Base-by-base conservation (phyloP, 169 alveolate genomes). In the Plasmodium adleri region DNA sequence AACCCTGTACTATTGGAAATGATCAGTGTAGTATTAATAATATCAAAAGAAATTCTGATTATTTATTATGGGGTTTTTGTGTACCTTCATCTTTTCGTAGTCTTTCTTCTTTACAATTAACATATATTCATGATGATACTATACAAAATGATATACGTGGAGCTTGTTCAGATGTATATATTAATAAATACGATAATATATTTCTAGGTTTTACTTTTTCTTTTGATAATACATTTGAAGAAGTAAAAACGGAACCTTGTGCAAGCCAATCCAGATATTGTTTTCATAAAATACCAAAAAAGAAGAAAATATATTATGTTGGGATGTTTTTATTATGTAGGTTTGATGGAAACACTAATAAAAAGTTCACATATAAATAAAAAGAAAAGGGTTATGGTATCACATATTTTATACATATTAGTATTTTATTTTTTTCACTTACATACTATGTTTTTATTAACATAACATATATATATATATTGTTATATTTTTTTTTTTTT, bases 61-160 rank as follows among this genome's bases (percentile, higher is more conserved):
- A 78, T 58, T 58, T 78, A 63, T 43, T 78, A 24, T 78, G 89
- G 89, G 89, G 89, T 17, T 78, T 78, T 39, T 78, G 89, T 58
- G 70, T 70, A 9, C 89, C 89, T 8, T 43, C 9, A 24, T 78
- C 76, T 3, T 78, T 64, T 78, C 89, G 39, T 20, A 64, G 78
- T n/a, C 64, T 52, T 13, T 49, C 10, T 9, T 78, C 78, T 9
- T 64, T 78, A 52, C 89, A 78, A 52, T 47, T 78, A 22, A 78
- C 76, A 52, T 78, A 78, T 24, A 78, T 78, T 67, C 26, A 47
- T 8, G 50, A 78, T 32, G 24, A 52, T 2, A 26, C 64, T 43
- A 59, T 66, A 54, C 47, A 50, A 52, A 17, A 28, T 12, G 70
- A 78, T 28, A 71, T 78, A 32, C 64, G 24, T 15, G 89, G 89